Conservation (phyloP, 2,329 filamentous ascomycete species). For the Beauveria medogensis region DNA sequence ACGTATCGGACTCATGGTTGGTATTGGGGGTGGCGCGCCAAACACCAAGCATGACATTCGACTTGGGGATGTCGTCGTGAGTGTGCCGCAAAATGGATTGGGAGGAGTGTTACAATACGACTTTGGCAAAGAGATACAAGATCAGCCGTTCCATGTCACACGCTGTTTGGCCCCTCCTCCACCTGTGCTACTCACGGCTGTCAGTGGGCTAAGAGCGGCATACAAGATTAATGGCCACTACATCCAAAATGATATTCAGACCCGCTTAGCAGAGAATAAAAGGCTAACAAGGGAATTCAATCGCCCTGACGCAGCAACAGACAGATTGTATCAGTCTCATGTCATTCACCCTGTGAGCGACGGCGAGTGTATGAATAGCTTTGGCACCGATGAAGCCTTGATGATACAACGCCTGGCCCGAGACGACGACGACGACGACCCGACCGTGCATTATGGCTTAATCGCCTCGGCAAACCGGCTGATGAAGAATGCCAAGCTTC, state of each 20-base stretch:
- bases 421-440: neutral
- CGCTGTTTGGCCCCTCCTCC: no score
- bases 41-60: slow-evolving; percentile 23
- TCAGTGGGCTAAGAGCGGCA: neutral
- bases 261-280: no score
- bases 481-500: neutral
- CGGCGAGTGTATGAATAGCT: no score
- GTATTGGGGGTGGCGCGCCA: slow-evolving; percentile 26
- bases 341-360: no score
- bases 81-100: neutral
- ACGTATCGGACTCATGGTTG: slow-evolving; percentile 24
- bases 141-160: neutral
- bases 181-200: neutral
- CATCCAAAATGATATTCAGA: no score
- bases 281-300: no score
- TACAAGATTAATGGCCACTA: no score
- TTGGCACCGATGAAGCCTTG: no score
- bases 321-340: no score
- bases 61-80: slow-evolving; percentile 18
- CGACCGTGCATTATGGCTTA: neutral
- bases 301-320: no score
- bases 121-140: neutral
- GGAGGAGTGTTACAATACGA: neutral
- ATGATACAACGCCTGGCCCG: neutral
- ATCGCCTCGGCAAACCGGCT: neutral